phyloP scores from a whole-genome alignment of 2,329 filamentous ascomycete species.

The Lasiodiplodia citricola region DNA sequence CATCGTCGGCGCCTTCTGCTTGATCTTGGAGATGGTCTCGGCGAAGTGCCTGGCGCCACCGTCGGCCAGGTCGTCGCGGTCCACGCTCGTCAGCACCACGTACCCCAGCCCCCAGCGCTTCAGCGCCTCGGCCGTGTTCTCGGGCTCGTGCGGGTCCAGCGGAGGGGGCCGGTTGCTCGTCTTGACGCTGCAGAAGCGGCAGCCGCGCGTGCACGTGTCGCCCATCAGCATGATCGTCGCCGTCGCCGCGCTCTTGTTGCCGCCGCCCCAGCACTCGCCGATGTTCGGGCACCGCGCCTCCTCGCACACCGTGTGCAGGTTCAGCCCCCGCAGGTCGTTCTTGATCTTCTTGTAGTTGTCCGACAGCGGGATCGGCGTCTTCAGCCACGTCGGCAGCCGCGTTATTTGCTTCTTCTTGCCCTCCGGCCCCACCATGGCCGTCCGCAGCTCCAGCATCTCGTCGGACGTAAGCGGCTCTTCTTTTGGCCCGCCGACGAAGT shows the following conservation, averaged over 20 bases:
- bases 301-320: conserved; percentile 95
- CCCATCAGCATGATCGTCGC: conserved; percentile 99
- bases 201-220: conserved; percentile 95
- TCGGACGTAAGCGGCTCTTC: conserved; percentile 48
- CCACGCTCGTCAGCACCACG: conserved; percentile 90
- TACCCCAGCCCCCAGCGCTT: conserved; percentile 94
- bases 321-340: conserved; percentile 85
- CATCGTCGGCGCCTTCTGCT: conserved; percentile 71
- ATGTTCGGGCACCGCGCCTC: conserved; percentile 98
- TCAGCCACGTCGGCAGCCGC: conserved; percentile 89
- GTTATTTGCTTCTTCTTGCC: conserved; percentile 70
- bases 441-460: conserved; percentile 66
- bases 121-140: conserved; percentile 93
- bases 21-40: conserved; percentile 93
- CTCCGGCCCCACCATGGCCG: conserved; percentile 64
- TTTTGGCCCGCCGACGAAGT: conserved; percentile 59
- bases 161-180: conserved; percentile 77
- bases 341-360: conserved; percentile 95
- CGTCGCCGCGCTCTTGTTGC: conserved; percentile 85
- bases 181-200: conserved; percentile 97
- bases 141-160: conserved; percentile 92
- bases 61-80: conserved; percentile 89
- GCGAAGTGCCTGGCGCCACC: conserved; percentile 90
- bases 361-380: conserved; percentile 87
- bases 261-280: conserved; percentile 95